phyloP scores from a whole-genome alignment of 2,329 filamentous ascomycete genomes.

The Colletotrichum magnum region DNA sequence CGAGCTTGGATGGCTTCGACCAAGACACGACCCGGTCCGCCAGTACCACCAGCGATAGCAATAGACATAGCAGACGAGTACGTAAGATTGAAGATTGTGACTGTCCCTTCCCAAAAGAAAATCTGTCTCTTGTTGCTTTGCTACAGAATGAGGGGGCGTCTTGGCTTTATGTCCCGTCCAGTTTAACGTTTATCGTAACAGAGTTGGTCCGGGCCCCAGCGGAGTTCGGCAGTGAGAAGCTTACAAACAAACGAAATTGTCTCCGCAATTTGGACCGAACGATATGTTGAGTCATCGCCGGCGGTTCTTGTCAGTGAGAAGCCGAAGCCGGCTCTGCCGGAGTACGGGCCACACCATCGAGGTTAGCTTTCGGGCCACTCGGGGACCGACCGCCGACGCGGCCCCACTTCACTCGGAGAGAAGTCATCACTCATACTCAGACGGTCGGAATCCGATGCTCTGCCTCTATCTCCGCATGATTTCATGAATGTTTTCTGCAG shows the following conservation, averaged over 20 bases:
- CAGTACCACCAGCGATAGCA: constrained; percentile 62
- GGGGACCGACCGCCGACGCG: background rate
- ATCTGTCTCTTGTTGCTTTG: too few species aligned
- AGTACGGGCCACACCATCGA: background rate
- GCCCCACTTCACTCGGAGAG: background rate
- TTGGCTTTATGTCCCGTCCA: too few species aligned
- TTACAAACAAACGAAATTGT: too few species aligned
- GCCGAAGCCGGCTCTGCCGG: background rate
- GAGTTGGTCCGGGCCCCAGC: too few species aligned
- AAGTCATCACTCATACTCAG: too few species aligned
- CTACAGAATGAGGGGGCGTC: too few species aligned
- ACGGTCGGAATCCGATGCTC: background rate
- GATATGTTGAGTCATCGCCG: background rate
- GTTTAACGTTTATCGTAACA: too few species aligned
- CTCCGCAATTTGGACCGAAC: too few species aligned
- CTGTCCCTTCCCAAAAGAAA: too few species aligned
- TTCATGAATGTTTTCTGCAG: background rate
- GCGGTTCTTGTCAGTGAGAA: background rate
- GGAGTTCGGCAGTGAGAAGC: too few species aligned
- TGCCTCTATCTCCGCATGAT: background rate
- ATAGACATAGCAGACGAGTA: constrained; percentile 43
- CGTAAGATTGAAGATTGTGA: too few species aligned
- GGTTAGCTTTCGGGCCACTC: constrained; percentile 22
- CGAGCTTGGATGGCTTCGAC: constrained; percentile 57
- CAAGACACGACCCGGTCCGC: constrained; percentile 59